phyloP scores from a whole-genome alignment of 2,329 filamentous ascomycete species.

The Aschersonia sp. region DNA sequence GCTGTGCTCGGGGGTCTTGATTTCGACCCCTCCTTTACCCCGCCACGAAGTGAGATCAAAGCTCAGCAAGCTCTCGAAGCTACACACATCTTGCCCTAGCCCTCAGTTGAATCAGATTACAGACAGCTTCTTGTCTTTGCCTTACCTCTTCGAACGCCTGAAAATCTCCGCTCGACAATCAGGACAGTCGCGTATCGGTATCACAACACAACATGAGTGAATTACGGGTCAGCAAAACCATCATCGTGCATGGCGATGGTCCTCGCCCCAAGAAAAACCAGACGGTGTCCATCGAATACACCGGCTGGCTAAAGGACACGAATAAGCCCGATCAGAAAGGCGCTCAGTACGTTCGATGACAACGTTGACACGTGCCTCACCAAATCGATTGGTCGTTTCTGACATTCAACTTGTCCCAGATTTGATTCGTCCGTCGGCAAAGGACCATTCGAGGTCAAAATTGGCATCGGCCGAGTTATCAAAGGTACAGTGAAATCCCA shows the following conservation, averaged over 20 bases:
- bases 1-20: background rate
- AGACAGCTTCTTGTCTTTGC: background rate
- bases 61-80: background rate
- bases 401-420: constrained; percentile 27
- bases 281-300: constrained; percentile 79
- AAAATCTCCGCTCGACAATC: background rate
- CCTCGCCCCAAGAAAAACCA: constrained; percentile 51
- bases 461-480: constrained; percentile 79
- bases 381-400: background rate
- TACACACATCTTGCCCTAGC: no score
- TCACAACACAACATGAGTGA: constrained; percentile 21
- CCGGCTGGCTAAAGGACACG: constrained; percentile 66
- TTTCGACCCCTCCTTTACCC: constrained; percentile 1
- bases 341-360: constrained; percentile 42
- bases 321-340: constrained; percentile 51
- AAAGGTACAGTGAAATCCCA: constrained; percentile 40
- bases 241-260: constrained; percentile 46
- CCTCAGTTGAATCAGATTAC: no score
- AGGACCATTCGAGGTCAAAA: constrained; percentile 60
- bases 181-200: background rate
- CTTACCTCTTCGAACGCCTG: background rate
- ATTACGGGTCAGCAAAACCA: constrained; percentile 49
- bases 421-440: constrained; percentile 80
- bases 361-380: background rate
- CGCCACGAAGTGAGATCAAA: background rate